phyloP scores from a whole-genome alignment of 768 basidiomycete species.

The Crassisporium funariophilum region DNA sequence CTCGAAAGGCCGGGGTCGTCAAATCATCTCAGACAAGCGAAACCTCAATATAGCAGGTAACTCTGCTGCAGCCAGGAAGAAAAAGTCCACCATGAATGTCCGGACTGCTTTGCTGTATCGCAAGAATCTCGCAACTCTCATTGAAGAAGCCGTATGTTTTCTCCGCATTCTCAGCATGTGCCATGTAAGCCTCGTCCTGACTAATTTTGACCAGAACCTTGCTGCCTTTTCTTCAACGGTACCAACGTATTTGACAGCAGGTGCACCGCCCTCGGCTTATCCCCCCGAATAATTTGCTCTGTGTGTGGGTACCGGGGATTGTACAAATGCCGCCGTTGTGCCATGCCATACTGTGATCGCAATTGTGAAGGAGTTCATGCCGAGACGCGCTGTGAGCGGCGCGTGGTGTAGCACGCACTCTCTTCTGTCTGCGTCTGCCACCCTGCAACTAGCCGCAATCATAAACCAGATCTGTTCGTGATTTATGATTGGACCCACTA shows the following conservation, averaged over 20 bases:
- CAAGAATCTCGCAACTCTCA: constrained; percentile 70
- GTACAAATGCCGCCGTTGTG: constrained; percentile 79
- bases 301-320: constrained; percentile 85
- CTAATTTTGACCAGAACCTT: constrained; percentile 49
- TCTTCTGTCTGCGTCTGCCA: neutral
- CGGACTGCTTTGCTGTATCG: constrained; percentile 81
- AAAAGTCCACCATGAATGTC: constrained; percentile 82
- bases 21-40: constrained; percentile 80
- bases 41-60: constrained; percentile 50
- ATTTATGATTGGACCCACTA: too few relatives aligned
- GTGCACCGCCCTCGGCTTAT: constrained; percentile 56
- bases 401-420: constrained; percentile 48
- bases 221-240: constrained; percentile 50
- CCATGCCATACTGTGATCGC: constrained; percentile 73
- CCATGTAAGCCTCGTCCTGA: neutral
- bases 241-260: constrained; percentile 75
- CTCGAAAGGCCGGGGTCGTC: constrained; percentile 69
- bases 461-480: too few relatives aligned
- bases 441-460: too few relatives aligned
- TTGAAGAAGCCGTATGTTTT: constrained; percentile 79
- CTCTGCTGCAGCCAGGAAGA: constrained; percentile 58
- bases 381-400: constrained; percentile 80
- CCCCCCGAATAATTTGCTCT: constrained; percentile 78
- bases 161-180: too few relatives aligned
- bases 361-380: constrained; percentile 74